Percentiles rank a stretch among this genome's conserved stretches.
Conservation (phyloP, 164 flowering plant genomes). For the Kalanchoe fedtschenkoi region DNA sequence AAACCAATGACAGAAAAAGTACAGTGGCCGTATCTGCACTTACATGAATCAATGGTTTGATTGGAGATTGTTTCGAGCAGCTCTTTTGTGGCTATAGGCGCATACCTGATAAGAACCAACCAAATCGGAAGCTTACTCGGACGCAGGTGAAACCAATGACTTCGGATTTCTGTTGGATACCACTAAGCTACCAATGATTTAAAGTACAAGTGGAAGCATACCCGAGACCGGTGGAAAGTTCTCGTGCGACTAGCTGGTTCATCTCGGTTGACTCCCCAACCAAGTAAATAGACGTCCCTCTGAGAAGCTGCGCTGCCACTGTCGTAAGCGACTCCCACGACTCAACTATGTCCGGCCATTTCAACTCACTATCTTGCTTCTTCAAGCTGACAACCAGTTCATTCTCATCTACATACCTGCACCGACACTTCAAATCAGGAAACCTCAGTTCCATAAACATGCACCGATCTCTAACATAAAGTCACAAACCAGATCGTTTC, state of each 20-base stretch:
- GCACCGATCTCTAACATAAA: background rate
- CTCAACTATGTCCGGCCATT: conserved; percentile 92
- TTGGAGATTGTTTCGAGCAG: conserved; percentile 62
- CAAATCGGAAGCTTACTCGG: conserved; percentile 1
- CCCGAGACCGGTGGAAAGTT: conserved; percentile 93
- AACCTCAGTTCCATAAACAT: background rate
- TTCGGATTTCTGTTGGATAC: background rate
- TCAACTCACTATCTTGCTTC: conserved; percentile 71
- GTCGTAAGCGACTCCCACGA: conserved; percentile 81
- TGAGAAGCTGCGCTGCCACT: conserved; percentile 57
- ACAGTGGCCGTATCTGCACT: conserved; percentile 17
- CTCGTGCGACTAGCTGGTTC: conserved; percentile 67
- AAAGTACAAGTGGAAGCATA: conserved; percentile 16
- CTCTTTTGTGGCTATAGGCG: conserved; percentile 71
- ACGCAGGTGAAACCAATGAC: background rate
- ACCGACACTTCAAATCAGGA: background rate
- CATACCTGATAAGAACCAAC: conserved; percentile 46
- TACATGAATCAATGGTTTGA: conserved; percentile 74
- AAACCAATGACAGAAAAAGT: no score
- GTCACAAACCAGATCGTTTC: conserved; percentile 88
- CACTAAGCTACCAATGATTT: background rate
- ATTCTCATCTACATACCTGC: conserved; percentile 89
- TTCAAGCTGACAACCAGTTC: conserved; percentile 77
- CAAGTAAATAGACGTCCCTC: conserved; percentile 75
- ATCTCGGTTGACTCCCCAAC: conserved; percentile 88